Evolutionary conservation across 331 rosid species (phyloP).

Genomic region (Malus hybrid): DNA sequence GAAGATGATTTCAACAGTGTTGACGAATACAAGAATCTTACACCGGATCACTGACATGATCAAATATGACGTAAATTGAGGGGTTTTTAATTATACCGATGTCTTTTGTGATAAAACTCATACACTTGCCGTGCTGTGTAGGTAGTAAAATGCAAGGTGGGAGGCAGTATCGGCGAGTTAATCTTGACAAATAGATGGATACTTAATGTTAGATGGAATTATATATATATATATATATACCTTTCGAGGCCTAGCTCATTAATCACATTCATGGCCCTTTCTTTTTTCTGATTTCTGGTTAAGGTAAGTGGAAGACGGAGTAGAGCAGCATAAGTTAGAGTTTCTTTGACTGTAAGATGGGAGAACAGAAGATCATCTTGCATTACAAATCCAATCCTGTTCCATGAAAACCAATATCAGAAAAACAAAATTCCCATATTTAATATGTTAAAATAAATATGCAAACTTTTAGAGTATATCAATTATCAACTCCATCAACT

Average conservation of each 20-base stretch:
- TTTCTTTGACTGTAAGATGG: slow-evolving; percentile 88
- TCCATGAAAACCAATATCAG: slow-evolving; percentile 4
- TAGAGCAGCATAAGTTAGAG: slow-evolving; percentile 73
- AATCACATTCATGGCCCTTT: slow-evolving; percentile 78
- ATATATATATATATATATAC: slow-evolving; percentile 23
- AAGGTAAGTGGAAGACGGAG: slow-evolving; percentile 57
- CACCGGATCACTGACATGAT: neutral
- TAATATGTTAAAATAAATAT: no score
- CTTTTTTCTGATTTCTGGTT: slow-evolving; percentile 66
- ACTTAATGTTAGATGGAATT: neutral
- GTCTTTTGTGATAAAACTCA: no score
- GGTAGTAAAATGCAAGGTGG: no score
- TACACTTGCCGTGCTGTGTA: no score
- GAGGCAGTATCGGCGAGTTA: no score
- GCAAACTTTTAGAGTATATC: no score
- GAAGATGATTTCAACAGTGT: no score
- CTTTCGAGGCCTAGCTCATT: slow-evolving; percentile 81
- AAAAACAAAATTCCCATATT: neutral
- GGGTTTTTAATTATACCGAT: no score
- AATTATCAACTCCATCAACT: no score
- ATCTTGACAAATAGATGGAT: neutral
- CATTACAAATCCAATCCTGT: slow-evolving; percentile 83
- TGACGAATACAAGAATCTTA: no score
- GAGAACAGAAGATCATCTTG: slow-evolving; percentile 92
- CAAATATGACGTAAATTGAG: no score